Evolutionary conservation across 345 rosid species (phyloP).

Genomic region (Lepidium didymum): DNA sequence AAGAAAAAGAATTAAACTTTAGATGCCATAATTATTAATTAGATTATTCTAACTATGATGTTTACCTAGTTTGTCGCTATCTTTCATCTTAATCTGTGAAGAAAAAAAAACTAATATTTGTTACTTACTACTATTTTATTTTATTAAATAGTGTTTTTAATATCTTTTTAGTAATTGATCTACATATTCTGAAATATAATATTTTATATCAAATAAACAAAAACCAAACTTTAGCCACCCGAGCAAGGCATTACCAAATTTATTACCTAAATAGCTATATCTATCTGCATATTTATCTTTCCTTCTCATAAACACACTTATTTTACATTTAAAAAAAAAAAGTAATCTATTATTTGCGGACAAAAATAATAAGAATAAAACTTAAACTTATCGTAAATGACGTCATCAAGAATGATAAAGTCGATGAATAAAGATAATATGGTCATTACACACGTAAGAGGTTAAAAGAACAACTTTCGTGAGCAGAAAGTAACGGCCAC

Average conservation of each 20-base stretch:
- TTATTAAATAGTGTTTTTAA: neutral
- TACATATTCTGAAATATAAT: neutral
- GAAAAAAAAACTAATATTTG: neutral
- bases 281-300: neutral
- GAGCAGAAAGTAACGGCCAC: conserved; percentile 27
- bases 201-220: neutral
- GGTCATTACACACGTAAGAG: neutral
- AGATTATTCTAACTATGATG: no score
- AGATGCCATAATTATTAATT: no score
- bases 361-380: neutral
- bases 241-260: neutral
- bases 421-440: neutral
- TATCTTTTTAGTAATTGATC: neutral
- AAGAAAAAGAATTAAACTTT: no score
- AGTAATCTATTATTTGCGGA: neutral
- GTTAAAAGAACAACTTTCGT: neutral
- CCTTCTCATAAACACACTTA: neutral
- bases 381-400: neutral
- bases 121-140: neutral
- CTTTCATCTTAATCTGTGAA: neutral
- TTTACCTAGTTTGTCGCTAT: neutral
- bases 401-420: neutral
- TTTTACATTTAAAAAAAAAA: neutral
- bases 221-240: neutral
- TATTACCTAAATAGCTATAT: neutral